Evolutionary conservation across 140 eudicot genomes (phyloP), one percentile per base, ranked within the genome.

Genomic region (Flaveria floridana): DNA sequence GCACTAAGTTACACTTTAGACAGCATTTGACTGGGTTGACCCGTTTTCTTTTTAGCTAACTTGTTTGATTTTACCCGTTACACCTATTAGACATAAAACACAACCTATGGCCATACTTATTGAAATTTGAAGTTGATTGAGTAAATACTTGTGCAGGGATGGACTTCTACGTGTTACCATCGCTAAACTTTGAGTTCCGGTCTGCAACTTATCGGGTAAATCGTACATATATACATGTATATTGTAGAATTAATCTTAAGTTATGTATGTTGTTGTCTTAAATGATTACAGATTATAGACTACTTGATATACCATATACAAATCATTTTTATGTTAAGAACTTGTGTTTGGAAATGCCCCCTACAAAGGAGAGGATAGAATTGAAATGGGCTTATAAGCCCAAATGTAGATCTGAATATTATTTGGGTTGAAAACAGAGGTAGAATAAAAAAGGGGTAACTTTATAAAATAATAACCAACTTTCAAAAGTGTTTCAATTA

Each of bases 161-260:
- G 83, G 83, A 11, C 74, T 79, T 48, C 58, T 79, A 58, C 83
- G 71, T 23, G 37, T 79, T 73, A 73, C 79, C 65, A 57, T 79
- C 30, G 30, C 47, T 73, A 79, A 73, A 58, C 83, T 79, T 73
- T 73, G 83, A 73, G 76, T 73, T 63, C 57, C 71, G 2, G 79
- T n/a, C 46, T 66, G 79, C 75, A 56, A n/a, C 65, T 58, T 55
- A 34, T 44, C 48, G 75, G 73, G 79, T 30, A 42, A 13, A 44
- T 73, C 25, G 70, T 79, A 66, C 15, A 73, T 56, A 71, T 39
- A 53, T 61, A 68, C 71, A 73, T 79, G 83, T 79, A 79, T 79
- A 56, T 79, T 67, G 70, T 79, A 73, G 79, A 66, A 55, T 30
- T 55, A 28, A 57, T 57, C 12, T 46, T n/a, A 73, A 44, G 57